Percentiles rank a stretch among this genome's conserved stretches.
Evolutionary conservation across 106 monocot genomes (phyloP).

Genomic region (Acorus gramineus): DNA sequence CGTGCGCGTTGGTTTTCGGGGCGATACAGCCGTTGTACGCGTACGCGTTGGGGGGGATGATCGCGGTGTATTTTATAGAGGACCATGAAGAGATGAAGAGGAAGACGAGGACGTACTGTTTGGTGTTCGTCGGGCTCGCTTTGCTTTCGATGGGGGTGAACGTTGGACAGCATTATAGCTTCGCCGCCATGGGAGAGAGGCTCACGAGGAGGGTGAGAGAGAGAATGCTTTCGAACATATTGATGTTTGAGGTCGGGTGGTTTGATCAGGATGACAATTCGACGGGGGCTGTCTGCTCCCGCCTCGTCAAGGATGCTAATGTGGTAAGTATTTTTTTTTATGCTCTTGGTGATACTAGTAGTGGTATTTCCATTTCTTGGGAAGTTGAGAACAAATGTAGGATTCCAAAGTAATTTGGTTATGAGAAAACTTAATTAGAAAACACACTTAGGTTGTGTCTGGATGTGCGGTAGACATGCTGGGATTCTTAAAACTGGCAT

Average conservation of each 20-base stretch:
- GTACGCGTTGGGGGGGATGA: slow-evolving; percentile 25
- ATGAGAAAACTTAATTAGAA: too few species aligned
- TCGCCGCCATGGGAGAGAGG: slow-evolving; percentile 33
- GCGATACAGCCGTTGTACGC: slow-evolving; percentile 40
- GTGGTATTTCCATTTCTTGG: too few species aligned
- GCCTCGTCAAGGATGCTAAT: slow-evolving; percentile 32
- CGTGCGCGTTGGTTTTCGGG: slow-evolving; percentile 23
- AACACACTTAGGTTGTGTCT: too few species aligned
- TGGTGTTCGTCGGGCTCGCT: slow-evolving; percentile 14
- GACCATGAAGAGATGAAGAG: slow-evolving; percentile 36
- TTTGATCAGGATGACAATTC: slow-evolving; percentile 37
- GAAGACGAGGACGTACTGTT: slow-evolving; percentile 13
- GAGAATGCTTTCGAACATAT: slow-evolving; percentile 27
- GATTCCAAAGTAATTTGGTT: too few species aligned
- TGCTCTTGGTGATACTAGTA: too few species aligned
- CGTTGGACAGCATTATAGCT: slow-evolving; percentile 35
- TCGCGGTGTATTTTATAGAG: slow-evolving; percentile 25
- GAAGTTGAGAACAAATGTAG: too few species aligned
- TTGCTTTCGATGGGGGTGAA: slow-evolving; percentile 23
- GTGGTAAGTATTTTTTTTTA: too few species aligned
- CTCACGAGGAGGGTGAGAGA: slow-evolving; percentile 33
- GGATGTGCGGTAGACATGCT: too few species aligned
- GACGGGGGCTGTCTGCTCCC: slow-evolving; percentile 29
- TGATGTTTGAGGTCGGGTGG: slow-evolving; percentile 38
- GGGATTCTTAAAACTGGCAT: too few species aligned